A percentile compares a stretch with the other conserved stretches of the same genome.
Evolutionary conservation across 2,329 filamentous ascomycete species (phyloP).

Genomic region (Fusarium goolgardi): DNA sequence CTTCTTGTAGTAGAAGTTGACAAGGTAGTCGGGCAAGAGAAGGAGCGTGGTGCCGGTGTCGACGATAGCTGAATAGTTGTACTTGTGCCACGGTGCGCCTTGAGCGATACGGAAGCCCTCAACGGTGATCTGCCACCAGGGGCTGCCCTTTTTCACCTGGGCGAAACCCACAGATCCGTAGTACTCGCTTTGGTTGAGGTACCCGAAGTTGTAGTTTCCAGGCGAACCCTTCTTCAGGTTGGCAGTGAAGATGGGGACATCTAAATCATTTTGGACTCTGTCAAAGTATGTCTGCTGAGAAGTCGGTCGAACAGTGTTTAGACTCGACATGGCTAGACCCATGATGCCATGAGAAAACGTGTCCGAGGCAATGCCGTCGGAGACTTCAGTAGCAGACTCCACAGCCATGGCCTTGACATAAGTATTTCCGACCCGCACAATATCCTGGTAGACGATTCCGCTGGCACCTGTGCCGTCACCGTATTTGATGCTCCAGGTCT

Average conservation of each 20-base stretch:
- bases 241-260: conserved; percentile 53
- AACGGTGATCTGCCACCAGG: conserved; percentile 72
- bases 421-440: conserved; percentile 69
- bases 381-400: conserved; percentile 71
- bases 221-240: conserved; percentile 50
- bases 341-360: conserved; percentile 53
- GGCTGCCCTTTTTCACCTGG: conserved; percentile 61
- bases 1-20: conserved; percentile 69
- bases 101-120: conserved; percentile 66
- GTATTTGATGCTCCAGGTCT: conserved; percentile 70
- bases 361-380: conserved; percentile 54
- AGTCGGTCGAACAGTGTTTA: conserved; percentile 52
- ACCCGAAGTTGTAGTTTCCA: conserved; percentile 57
- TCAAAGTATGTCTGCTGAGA: conserved; percentile 52
- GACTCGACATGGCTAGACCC: conserved; percentile 49
- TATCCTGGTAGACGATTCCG: conserved; percentile 74
- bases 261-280: conserved; percentile 49
- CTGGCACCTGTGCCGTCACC: conserved; percentile 72
- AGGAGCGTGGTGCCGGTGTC: conserved; percentile 79
- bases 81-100: conserved; percentile 23
- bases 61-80: conserved; percentile 66
- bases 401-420: conserved; percentile 71
- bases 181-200: conserved; percentile 68
- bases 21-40: conserved; percentile 65
- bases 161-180: conserved; percentile 68